These are phyloP conservation scores for Verticillium isaacii DNA, from an alignment of 2,329 filamentous ascomycete species.

Conservation along the genomic window DNA sequence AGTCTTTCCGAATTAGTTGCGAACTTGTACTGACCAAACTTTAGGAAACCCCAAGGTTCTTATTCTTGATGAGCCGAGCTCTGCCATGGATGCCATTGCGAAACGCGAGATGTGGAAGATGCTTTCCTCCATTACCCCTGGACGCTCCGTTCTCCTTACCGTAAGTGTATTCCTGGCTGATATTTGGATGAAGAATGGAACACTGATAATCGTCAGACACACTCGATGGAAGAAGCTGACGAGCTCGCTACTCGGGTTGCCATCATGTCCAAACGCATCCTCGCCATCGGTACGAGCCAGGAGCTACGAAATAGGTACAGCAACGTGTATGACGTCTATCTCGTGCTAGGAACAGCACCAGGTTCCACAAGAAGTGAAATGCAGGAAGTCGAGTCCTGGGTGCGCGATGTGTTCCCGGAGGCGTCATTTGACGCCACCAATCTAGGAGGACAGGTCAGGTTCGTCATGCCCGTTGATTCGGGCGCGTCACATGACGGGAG, in stretches of 20 bases:
- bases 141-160: slow-evolving; percentile 62
- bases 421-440: slow-evolving; percentile 50
- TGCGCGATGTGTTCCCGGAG: slow-evolving; percentile 41
- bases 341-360: slow-evolving; percentile 53
- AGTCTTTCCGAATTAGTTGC: background rate
- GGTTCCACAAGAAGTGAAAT: slow-evolving; percentile 51
- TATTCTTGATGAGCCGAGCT: slow-evolving; percentile 66
- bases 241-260: slow-evolving; percentile 48
- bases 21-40: background rate
- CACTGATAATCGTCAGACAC: slow-evolving; percentile 37
- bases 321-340: slow-evolving; percentile 56
- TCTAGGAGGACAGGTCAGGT: slow-evolving; percentile 60
- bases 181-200: background rate
- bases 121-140: slow-evolving; percentile 55
- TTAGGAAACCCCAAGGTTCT: slow-evolving; percentile 66
- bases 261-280: slow-evolving; percentile 27
- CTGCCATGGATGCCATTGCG: slow-evolving; percentile 67
- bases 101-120: slow-evolving; percentile 74
- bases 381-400: slow-evolving; percentile 49
- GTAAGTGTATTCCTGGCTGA: background rate
- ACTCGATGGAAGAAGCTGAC: slow-evolving; percentile 74
- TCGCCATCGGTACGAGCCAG: slow-evolving; percentile 56
- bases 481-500: slow-evolving; percentile 8
- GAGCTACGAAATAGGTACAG: slow-evolving; percentile 53
- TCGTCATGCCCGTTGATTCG: slow-evolving; percentile 45